Conservation (phyloP, 805 yeast genomes). For the Ogataea saltuana region DNA sequence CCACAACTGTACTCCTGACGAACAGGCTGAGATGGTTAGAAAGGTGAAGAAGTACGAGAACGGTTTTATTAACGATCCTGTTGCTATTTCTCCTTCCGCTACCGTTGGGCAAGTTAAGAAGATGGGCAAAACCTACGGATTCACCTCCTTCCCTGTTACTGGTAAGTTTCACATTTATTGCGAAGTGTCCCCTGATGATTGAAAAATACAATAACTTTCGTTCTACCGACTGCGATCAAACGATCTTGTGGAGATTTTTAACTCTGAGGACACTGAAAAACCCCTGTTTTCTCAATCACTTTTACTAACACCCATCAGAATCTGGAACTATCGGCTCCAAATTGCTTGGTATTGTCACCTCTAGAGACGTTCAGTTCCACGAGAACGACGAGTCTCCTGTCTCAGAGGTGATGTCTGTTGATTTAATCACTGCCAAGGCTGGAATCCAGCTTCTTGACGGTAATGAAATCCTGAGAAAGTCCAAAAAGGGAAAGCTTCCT, state of each 20-base stretch:
- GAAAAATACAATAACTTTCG: slow-evolving; percentile 83
- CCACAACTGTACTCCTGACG: slow-evolving; percentile 95
- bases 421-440: slow-evolving; percentile 76
- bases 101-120: slow-evolving; percentile 81
- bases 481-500: slow-evolving; percentile 97
- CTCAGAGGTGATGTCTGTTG: slow-evolving; percentile 85
- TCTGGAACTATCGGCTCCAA: slow-evolving; percentile 85
- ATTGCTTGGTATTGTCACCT: slow-evolving; percentile 91
- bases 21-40: slow-evolving; percentile 97
- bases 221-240: slow-evolving; percentile 97
- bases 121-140: slow-evolving; percentile 75
- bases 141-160: slow-evolving; percentile 98
- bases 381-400: slow-evolving; percentile 66
- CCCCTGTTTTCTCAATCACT: slow-evolving; percentile 1
- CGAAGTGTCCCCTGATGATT: slow-evolving; percentile 51
- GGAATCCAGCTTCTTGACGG: slow-evolving; percentile 86
- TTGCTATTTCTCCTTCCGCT: slow-evolving; percentile 72
- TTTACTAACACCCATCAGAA: slow-evolving; percentile 47
- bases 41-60: slow-evolving; percentile 96
- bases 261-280: slow-evolving; percentile 36
- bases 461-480: slow-evolving; percentile 83
- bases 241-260: slow-evolving; percentile 88
- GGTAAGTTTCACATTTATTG: slow-evolving; percentile 64
- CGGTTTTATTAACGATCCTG: slow-evolving; percentile 94
- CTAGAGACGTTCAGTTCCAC: slow-evolving; percentile 95